Evolutionary conservation across 371 early-diverging fungal species (phyloP).

Genomic region (Massospora cicadina): DNA sequence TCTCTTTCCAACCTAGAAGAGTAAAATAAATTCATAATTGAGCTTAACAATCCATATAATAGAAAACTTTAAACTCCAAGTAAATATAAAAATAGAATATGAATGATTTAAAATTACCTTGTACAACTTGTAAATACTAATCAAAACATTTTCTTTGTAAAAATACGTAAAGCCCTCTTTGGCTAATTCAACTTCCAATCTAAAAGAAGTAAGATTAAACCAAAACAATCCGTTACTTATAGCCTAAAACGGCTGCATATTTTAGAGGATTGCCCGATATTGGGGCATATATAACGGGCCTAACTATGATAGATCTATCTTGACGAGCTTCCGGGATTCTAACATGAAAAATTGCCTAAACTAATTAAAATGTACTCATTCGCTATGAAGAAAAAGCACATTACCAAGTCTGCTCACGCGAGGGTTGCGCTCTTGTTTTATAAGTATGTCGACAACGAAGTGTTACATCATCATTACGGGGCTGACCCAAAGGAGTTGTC

Average conservation of each 20-base stretch:
- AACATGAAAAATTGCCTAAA: constrained; percentile 7
- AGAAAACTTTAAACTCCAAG: background rate
- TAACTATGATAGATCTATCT: background rate
- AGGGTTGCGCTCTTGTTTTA: background rate
- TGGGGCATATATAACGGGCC: constrained; percentile 5
- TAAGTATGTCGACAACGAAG: constrained; percentile 1
- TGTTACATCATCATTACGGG: constrained; percentile 3
- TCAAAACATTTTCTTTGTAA: background rate
- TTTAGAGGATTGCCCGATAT: background rate
- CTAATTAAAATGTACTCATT: no score
- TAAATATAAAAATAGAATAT: background rate
- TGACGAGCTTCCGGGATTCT: constrained; percentile 1
- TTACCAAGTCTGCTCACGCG: constrained; percentile 2
- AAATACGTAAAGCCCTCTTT: constrained; percentile 8
- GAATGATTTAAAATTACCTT: constrained; percentile 1
- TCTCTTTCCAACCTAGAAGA: constrained; percentile 6
- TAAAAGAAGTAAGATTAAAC: background rate
- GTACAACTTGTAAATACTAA: constrained; percentile 7
- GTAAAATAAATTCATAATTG: no score
- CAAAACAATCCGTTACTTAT: background rate
- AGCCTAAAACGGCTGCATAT: constrained; percentile 3
- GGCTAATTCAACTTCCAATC: constrained; percentile 4
- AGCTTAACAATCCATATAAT: background rate
- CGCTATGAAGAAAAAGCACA: background rate
- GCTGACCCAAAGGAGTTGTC: constrained; percentile 4